Evolutionary conservation across 108 stramenopile genomes (phyloP).

Genomic region (Cyclotella distinguenda): DNA sequence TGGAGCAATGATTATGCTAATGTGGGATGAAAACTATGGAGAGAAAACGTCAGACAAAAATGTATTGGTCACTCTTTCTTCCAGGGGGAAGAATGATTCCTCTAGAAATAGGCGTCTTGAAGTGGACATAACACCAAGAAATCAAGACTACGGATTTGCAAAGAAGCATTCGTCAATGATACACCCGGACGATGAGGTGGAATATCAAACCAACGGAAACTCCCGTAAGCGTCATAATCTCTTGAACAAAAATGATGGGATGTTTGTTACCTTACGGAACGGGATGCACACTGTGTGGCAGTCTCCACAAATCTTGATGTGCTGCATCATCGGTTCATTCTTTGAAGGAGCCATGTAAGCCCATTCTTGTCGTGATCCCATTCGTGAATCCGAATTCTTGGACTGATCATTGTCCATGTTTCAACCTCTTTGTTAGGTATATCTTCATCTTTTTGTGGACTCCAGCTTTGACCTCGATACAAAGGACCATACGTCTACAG

Average conservation of each 20-base stretch:
- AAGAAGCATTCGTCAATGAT: conserved; percentile 29
- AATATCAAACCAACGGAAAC: conserved; percentile 1
- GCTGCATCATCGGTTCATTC: conserved; percentile 80
- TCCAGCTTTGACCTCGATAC: conserved; percentile 68
- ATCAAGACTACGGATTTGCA: background rate
- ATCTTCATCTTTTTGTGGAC: conserved; percentile 98
- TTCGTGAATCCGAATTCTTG: background rate
- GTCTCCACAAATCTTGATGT: conserved; percentile 68
- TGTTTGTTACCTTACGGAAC: conserved; percentile 36
- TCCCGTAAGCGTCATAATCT: background rate
- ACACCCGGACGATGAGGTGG: conserved; percentile 5
- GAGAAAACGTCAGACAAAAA: too few relatives aligned
- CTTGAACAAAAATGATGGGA: conserved; percentile 2
- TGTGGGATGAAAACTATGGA: conserved; percentile 97
- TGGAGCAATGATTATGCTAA: conserved; percentile 48
- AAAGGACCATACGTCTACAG: conserved; percentile 12
- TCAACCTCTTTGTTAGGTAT: conserved; percentile 35
- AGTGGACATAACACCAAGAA: background rate
- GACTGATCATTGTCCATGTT: background rate
- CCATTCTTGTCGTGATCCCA: background rate
- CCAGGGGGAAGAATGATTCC: too few relatives aligned
- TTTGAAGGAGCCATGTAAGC: conserved; percentile 84
- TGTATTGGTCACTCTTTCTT: too few relatives aligned
- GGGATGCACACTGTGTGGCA: conserved; percentile 59
- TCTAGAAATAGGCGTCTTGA: too few relatives aligned